phyloP scores from a whole-genome alignment of 805 yeast species.

The Metschnikowia baotianmanensis region DNA sequence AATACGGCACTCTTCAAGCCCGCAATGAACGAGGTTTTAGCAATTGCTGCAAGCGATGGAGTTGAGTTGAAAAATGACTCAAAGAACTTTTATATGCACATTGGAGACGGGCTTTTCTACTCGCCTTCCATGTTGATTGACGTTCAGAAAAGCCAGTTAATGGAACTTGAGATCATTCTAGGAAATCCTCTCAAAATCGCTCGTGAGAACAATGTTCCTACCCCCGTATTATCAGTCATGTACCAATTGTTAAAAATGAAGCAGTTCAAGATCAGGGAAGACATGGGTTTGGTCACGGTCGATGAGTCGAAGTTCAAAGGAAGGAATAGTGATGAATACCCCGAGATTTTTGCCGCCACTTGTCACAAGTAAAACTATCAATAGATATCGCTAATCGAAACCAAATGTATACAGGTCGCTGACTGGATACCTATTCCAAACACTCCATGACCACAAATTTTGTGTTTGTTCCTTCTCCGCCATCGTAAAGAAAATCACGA shows the following conservation, averaged over 20 bases:
- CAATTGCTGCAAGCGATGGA: conserved; percentile 70
- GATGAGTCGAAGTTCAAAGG: conserved; percentile 14
- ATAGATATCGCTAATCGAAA: conserved; percentile 33
- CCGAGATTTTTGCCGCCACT: conserved; percentile 15
- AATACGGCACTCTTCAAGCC: conserved; percentile 41
- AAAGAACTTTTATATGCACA: conserved; percentile 49
- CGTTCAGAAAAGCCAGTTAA: conserved; percentile 58
- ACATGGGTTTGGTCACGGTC: conserved; percentile 36
- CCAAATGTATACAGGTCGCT: conserved; percentile 69
- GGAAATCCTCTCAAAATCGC: conserved; percentile 54
- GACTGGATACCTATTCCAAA: conserved; percentile 50
- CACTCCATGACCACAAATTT: conserved; percentile 59
- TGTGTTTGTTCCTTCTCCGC: conserved; percentile 20
- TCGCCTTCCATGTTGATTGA: conserved; percentile 77
- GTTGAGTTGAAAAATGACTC: conserved; percentile 49
- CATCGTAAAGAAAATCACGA: background rate
- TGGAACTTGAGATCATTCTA: conserved; percentile 69
- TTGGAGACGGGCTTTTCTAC: conserved; percentile 42
- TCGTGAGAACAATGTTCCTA: conserved; percentile 19
- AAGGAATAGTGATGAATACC: conserved; percentile 18
- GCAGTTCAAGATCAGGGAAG: conserved; percentile 63
- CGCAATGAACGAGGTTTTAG: conserved; percentile 65
- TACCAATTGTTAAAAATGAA: conserved; percentile 58
- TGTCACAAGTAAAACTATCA: background rate
- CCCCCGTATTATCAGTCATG: conserved; percentile 59